Evolutionary conservation across 2,329 filamentous ascomycete genomes (phyloP), one percentile per base, ranked within the genome.

Genomic region (Xylariaceae sp.): DNA sequence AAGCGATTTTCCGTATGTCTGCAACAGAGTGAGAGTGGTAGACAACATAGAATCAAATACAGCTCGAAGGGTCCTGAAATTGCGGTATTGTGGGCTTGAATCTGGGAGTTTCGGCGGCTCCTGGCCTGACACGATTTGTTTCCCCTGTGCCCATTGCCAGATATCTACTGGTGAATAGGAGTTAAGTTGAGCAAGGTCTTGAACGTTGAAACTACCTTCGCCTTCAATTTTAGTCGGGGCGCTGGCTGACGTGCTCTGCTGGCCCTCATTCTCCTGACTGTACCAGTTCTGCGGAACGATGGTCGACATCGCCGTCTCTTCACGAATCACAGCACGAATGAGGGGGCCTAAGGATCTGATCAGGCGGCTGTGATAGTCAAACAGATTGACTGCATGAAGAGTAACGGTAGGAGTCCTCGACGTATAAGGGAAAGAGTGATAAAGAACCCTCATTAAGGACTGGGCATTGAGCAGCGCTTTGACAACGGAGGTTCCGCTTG

Each of bases 21-120:
- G 90, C 70, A 96, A 88, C 66, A 97, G 89, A 0, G 89, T 87
- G 15, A 90, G 88, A n/a, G 92, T 88, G 2, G 88, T 87, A 7
- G 86, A 86, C 18, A 92, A 87, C 66, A 95, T 83, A 39, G 90
- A 87, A 67, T 88, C 88, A 10, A 97, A 80, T 9, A 97, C 78
- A 65, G 87, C 87, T 44, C 88, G 84, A 50, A 97, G 79, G 10
- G 84, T 87, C 69, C 88, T 85, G 47, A 88, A 91, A 72, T 97
- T 99, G 71, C 88, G 75, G 65, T 77, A 85, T n/a, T 78, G 75
- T 18, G 77, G 69, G 15, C 74, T 69, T 2, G 64, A 68, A 47
- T 67, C 69, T 49, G 68, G 67, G 41, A 49, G 68, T 59, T 66
- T 66, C 3, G 65, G 68, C 17, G 62, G 6, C n/a, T 62, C 61